Evolutionary conservation across 2,329 filamentous ascomycete genomes (phyloP).

Genomic region (Rhinocladiella mackenziei): DNA sequence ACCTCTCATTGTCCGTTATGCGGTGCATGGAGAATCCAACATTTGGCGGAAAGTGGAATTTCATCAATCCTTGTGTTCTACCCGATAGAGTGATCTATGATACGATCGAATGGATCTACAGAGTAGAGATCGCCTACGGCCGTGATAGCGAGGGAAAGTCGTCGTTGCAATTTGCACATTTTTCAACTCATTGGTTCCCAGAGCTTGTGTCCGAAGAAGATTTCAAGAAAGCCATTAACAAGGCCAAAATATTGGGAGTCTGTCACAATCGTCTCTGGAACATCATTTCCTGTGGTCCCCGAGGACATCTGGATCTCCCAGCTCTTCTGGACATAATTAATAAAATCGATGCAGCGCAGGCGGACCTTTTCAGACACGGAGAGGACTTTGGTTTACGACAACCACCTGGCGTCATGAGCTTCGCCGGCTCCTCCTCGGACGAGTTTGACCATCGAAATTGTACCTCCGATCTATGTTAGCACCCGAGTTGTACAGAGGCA

Average conservation of each 20-base stretch:
- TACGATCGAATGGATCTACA: slow-evolving; percentile 6
- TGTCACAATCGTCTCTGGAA: slow-evolving; percentile 4
- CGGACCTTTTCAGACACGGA: background rate
- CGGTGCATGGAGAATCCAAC: no score
- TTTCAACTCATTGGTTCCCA: background rate
- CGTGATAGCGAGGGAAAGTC: background rate
- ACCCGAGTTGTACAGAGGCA: slow-evolving; percentile 8
- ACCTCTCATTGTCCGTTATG: slow-evolving; percentile 1
- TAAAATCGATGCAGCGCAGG: background rate
- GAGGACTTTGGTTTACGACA: background rate
- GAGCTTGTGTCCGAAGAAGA: slow-evolving; percentile 6
- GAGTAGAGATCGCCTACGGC: background rate
- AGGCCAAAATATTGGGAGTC: slow-evolving; percentile 2
- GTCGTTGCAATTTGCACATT: background rate
- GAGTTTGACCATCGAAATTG: background rate
- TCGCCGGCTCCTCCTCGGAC: no score
- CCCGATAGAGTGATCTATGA: slow-evolving; percentile 6
- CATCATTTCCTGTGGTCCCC: slow-evolving; percentile 3
- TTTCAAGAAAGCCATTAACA: background rate
- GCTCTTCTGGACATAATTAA: background rate
- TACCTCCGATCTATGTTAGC: slow-evolving; percentile 6
- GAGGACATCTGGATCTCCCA: slow-evolving; percentile 1
- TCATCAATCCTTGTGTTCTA: background rate
- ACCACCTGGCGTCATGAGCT: no score
- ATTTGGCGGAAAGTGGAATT: background rate